A percentile compares a stretch with the other conserved stretches of the same genome.
These are phyloP conservation scores for Cucumis hystrix DNA, from an alignment of 306 rosid genomes.

Conservation along the genomic window DNA sequence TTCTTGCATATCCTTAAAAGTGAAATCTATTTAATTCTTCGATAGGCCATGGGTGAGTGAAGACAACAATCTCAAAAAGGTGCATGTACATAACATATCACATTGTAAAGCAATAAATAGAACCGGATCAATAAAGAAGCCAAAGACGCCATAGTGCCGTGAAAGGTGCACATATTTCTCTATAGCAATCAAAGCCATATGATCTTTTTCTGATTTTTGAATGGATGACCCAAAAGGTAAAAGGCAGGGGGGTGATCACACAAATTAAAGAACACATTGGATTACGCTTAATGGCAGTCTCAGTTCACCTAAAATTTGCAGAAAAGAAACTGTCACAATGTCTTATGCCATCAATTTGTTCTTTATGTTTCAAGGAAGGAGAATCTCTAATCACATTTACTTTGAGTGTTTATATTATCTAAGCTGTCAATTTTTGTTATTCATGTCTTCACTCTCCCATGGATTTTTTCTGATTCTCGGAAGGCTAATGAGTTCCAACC, in stretches of 20 bases:
- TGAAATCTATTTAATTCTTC: not conserved
- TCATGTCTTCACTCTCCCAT: too few species aligned
- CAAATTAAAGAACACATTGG: not conserved
- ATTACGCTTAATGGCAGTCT: too few species aligned
- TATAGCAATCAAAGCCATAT: not conserved
- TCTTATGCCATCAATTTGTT: too few species aligned
- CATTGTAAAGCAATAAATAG: not conserved
- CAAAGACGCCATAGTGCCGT: not conserved
- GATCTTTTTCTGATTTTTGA: not conserved
- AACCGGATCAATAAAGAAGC: not conserved
- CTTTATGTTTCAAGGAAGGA: too few species aligned
- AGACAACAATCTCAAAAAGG: not conserved
- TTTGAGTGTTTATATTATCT: too few species aligned
- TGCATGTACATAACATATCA: not conserved
- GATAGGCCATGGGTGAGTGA: not conserved
- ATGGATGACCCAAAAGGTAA: not conserved
- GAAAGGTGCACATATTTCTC: not conserved
- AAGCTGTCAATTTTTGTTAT: too few species aligned
- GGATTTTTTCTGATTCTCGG: too few species aligned
- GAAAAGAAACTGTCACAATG: too few species aligned
- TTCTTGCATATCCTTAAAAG: not conserved
- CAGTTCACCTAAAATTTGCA: too few species aligned
- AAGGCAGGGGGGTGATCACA: not conserved
- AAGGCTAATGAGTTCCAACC: too few species aligned
- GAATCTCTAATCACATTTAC: too few species aligned